phyloP scores from a whole-genome alignment of 2,329 filamentous ascomycete genomes.

The Simplicillium sp. region DNA sequence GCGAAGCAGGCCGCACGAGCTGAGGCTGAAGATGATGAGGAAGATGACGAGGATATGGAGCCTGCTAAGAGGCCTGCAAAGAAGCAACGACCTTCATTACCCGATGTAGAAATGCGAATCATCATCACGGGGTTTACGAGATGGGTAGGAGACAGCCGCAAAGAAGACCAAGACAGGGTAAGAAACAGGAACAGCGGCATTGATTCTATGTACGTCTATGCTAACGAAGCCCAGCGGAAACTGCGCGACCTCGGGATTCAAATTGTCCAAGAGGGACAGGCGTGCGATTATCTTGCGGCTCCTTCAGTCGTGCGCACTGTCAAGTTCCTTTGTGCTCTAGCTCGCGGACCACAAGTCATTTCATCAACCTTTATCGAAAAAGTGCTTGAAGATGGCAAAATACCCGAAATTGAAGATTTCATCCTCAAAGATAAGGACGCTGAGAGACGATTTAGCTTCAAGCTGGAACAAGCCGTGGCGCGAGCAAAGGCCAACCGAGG shows the following conservation, averaged over 20 bases:
- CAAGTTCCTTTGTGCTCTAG: conserved; percentile 86
- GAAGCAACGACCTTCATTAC: conserved; percentile 47
- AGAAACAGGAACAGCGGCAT: conserved; percentile 18
- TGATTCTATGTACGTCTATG: conserved; percentile 8
- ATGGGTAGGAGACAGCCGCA: conserved; percentile 66
- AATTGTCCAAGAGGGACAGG: conserved; percentile 64
- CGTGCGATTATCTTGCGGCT: conserved; percentile 79
- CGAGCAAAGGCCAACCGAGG: conserved; percentile 70
- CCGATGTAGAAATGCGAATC: conserved; percentile 63
- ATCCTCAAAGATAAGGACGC: conserved; percentile 60
- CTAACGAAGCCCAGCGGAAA: conserved; percentile 50
- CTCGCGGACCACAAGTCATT: conserved; percentile 69
- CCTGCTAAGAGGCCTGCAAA: conserved; percentile 46
- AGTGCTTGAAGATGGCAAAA: conserved; percentile 58
- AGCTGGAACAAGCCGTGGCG: conserved; percentile 55
- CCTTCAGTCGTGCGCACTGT: conserved; percentile 80
- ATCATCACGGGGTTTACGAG: conserved; percentile 75
- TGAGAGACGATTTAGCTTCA: conserved; percentile 63
- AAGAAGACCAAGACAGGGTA: conserved; percentile 75
- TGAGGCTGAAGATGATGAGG: conserved; percentile 29
- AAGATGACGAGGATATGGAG: conserved; percentile 32
- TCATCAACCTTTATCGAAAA: conserved; percentile 70
- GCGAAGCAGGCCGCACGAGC: conserved; percentile 32
- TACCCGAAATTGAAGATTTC: conserved; percentile 57
- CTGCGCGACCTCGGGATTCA: conserved; percentile 76